A percentile compares a stretch with the other conserved stretches of the same genome.
Conservation (phyloP, 306 rosid genomes). For the Cyclanthera cordifolia region DNA sequence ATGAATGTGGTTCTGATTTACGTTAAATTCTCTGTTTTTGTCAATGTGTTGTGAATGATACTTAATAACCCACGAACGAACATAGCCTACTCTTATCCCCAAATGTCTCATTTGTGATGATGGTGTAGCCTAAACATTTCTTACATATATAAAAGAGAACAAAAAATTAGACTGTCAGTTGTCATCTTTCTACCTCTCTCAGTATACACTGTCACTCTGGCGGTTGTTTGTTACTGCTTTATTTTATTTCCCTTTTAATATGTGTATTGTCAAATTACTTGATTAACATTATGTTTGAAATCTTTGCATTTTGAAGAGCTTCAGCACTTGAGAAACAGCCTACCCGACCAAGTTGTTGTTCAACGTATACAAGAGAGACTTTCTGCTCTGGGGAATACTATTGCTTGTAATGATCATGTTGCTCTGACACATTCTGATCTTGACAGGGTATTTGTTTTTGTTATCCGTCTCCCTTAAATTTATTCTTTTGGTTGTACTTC, state of each 20-base stretch:
- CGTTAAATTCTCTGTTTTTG: no score
- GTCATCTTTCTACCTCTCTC: not conserved
- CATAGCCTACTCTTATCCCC: no score
- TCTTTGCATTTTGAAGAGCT: slow-evolving; percentile 58
- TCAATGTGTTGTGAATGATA: no score
- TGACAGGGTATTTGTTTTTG: slow-evolving; percentile 44
- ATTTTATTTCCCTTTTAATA: not conserved
- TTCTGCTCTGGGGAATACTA: slow-evolving; percentile 88
- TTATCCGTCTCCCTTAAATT: not conserved
- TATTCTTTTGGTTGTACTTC: no score
- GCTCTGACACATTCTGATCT: slow-evolving; percentile 95
- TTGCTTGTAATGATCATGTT: slow-evolving; percentile 90
- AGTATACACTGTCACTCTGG: not conserved
- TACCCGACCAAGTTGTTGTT: slow-evolving; percentile 81
- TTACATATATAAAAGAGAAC: not conserved
- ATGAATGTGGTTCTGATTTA: not conserved
- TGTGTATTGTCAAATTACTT: not conserved
- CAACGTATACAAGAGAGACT: slow-evolving; percentile 83
- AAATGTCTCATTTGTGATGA: no score
- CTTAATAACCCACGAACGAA: no score
- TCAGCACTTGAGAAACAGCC: slow-evolving; percentile 87
- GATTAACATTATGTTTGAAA: not conserved
- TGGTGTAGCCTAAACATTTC: not conserved
- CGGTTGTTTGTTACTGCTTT: no score
- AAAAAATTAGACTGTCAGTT: no score